Evolutionary conservation across 2,329 filamentous ascomycete species (phyloP), one percentile per base, ranked within the genome.

Genomic region (Phyllachora maydis): DNA sequence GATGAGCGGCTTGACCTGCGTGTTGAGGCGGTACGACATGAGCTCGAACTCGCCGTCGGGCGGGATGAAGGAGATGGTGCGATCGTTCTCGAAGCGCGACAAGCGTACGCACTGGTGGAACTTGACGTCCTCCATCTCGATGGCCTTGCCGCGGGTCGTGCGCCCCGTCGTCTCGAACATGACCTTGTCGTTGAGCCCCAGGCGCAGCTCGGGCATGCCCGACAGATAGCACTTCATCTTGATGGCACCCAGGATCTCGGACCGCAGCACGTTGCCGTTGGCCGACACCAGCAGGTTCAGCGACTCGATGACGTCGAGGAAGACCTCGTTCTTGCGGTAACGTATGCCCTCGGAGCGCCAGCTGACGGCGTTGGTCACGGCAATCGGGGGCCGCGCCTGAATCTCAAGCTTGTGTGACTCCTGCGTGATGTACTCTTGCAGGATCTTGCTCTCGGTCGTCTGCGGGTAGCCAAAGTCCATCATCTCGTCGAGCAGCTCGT

Each of bases 201-300:
- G 52, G 14, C 88, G 74, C 40, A 98, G 52, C 52, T 98, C 88
- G 8, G 88, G 88, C 88, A 98, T 98, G 28, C 88, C 88, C 22
- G 81, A 92, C 10, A 98, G 62, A 45, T 98, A 98, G 53, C 88
- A 98, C 54, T 98, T 98, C 88, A 98, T 93, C 57, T 98, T 98
- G 49, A 98, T 73, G 20, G 88, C 83, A 26, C 88, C 88, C 13
- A 98, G 60, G 38, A 98, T 98, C 54, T 98, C 88, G 6, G 82
- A 92, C 13, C 88, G 75, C 30, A 98, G 57, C 4, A 98, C 88
- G 43, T 92, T 95, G 47, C 88, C 88, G 38, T 81, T 90, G 26
- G 83, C 69, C 25, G 81, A 90, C 11, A 98, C 88, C 11, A 98
- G 68, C 17, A 98, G 67, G 51, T 98, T 98, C 40, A 98, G 67